phyloP scores from a whole-genome alignment of 2,329 filamentous ascomycete genomes.

The Zalaria sp. region DNA sequence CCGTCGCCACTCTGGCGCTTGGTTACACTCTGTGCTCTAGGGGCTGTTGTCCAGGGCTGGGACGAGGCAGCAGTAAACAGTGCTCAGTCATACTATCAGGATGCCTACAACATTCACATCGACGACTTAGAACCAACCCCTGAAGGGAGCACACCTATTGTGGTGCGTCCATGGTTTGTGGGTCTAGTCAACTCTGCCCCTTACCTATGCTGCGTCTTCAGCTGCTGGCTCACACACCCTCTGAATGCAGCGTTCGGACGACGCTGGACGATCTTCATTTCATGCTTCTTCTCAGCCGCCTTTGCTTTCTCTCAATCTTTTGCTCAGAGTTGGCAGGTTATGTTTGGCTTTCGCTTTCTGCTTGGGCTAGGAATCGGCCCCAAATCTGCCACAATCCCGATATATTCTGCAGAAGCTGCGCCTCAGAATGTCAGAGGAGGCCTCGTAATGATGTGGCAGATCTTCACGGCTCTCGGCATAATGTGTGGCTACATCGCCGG shows the following conservation, averaged over 20 bases:
- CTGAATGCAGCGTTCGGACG: slow-evolving; percentile 58
- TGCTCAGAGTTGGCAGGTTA: not conserved
- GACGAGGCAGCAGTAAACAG: slow-evolving; percentile 37
- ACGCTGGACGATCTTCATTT: slow-evolving; percentile 61
- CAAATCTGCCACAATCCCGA: slow-evolving; percentile 33
- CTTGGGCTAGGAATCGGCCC: slow-evolving; percentile 22
- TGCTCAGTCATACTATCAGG: slow-evolving; percentile 13
- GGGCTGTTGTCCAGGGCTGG: slow-evolving; percentile 29
- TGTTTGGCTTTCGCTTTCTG: not conserved
- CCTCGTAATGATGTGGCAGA: slow-evolving; percentile 76
- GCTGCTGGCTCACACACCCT: slow-evolving; percentile 49
- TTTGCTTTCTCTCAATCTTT: not conserved
- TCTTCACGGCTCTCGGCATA: slow-evolving; percentile 40
- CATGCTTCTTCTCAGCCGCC: slow-evolving; percentile 52
- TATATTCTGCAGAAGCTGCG: slow-evolving; percentile 30
- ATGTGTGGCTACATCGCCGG: slow-evolving; percentile 54
- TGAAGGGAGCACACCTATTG: not conserved
- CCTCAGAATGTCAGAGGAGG: slow-evolving; percentile 40
- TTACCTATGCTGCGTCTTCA: slow-evolving; percentile 52
- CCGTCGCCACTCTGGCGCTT: not conserved
- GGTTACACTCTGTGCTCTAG: not conserved
- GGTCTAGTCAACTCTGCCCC: slow-evolving; percentile 40
- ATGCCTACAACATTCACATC: slow-evolving; percentile 4
- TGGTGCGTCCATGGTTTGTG: not conserved
- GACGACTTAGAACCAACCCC: too few species aligned